These are phyloP conservation scores for Antrodiella citrinella DNA, from an alignment of 768 basidiomycete genomes.

Conservation along the genomic window DNA sequence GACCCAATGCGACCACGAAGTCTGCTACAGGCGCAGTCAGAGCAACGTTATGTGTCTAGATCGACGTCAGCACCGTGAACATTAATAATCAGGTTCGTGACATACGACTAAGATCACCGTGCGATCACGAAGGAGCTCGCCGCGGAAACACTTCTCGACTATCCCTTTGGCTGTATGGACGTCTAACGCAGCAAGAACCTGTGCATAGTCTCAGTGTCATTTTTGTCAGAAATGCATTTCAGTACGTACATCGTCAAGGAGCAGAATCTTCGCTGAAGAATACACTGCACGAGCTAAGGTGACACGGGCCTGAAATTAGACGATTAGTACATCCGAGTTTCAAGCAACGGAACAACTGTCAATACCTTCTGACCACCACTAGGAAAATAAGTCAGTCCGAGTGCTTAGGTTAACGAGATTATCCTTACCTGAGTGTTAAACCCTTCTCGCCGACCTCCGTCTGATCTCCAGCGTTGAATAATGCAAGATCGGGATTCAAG, in stretches of 20 bases:
- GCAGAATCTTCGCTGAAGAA: conserved; percentile 26
- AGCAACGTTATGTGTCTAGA: conserved; percentile 43
- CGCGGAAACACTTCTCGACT: conserved; percentile 36
- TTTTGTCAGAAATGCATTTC: too few species aligned
- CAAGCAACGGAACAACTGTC: neutral
- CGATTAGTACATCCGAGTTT: neutral
- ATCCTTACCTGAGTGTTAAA: conserved; percentile 32
- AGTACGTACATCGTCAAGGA: conserved; percentile 29
- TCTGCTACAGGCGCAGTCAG: conserved; percentile 44
- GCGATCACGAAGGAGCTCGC: conserved; percentile 34
- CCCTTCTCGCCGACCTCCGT: conserved; percentile 57
- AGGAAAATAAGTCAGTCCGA: neutral
- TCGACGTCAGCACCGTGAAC: neutral
- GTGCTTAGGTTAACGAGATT: neutral
- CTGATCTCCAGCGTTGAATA: conserved; percentile 42
- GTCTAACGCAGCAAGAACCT: conserved; percentile 36
- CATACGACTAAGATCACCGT: conserved; percentile 41
- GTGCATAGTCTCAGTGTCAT: neutral
- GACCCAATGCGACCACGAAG: conserved; percentile 43
- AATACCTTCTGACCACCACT: conserved; percentile 35
- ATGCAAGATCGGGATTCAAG: conserved; percentile 37
- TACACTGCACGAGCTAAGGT: conserved; percentile 36
- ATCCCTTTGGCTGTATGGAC: conserved; percentile 42
- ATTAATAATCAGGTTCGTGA: neutral
- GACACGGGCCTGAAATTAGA: conserved; percentile 25